Conservation (phyloP, 352 stramenopile species). For the Globisporangium heterothallicum region DNA sequence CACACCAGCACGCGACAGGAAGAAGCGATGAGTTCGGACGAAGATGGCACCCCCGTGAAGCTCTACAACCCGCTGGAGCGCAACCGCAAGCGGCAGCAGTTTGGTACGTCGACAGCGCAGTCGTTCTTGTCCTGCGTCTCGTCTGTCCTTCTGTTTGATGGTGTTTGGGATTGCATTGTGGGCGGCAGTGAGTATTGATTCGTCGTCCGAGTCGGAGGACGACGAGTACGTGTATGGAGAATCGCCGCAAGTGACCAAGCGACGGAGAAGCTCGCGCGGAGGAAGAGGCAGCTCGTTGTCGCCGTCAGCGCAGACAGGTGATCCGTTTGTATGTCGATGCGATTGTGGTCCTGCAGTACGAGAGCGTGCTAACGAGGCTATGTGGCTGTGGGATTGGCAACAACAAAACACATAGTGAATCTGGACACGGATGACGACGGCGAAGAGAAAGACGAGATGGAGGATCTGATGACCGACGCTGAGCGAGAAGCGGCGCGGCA, state of each 20-base stretch:
- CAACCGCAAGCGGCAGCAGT: slow-evolving; percentile 57
- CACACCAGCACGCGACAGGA: neutral
- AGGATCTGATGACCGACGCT: slow-evolving; percentile 27
- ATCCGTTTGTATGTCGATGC: too few relatives aligned
- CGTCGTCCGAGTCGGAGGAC: slow-evolving; percentile 40
- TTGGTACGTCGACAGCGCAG: slow-evolving; percentile 56
- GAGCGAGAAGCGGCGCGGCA: slow-evolving; percentile 32
- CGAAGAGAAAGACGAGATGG: slow-evolving; percentile 18
- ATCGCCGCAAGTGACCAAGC: slow-evolving; percentile 16
- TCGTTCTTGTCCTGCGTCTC: too few relatives aligned
- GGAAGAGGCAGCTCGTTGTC: slow-evolving; percentile 12
- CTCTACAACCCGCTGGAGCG: slow-evolving; percentile 69
- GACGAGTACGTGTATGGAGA: slow-evolving; percentile 15
- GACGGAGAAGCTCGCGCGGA: slow-evolving; percentile 3
- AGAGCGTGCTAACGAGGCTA: neutral
- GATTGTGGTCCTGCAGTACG: too few relatives aligned
- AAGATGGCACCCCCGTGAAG: slow-evolving; percentile 51
- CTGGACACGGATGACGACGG: slow-evolving; percentile 24
- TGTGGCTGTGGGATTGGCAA: too few relatives aligned
- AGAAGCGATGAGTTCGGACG: slow-evolving; percentile 37
- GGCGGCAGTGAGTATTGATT: slow-evolving; percentile 21
- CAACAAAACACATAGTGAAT: slow-evolving; percentile 10
- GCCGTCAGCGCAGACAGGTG: slow-evolving; percentile 17
- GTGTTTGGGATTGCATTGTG: neutral
- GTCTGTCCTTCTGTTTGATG: neutral